phyloP scores from a whole-genome alignment of 495 filamentous ascomycete species.

The Patellaria atrata region DNA sequence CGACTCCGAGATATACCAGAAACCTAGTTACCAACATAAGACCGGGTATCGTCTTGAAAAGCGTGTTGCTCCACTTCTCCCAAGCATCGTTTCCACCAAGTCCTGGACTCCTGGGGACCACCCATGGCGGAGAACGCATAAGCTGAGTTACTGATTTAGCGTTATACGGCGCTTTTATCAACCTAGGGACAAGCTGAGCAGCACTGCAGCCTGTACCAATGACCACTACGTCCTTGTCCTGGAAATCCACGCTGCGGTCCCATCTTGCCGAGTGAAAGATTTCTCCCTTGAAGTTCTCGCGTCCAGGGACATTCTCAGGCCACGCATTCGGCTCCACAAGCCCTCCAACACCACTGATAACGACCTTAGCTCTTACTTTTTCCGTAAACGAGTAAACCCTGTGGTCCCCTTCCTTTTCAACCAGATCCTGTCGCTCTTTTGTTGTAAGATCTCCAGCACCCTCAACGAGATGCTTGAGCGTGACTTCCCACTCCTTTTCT shows the following conservation, averaged over 20 bases:
- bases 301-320: conserved; percentile 29
- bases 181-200: conserved; percentile 21
- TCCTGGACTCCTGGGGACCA: conserved; percentile 30
- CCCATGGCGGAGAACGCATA: conserved; percentile 51
- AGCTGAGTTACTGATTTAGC: conserved; percentile 47
- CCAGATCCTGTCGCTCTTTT: conserved; percentile 17
- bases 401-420: conserved; percentile 18
- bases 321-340: conserved; percentile 38
- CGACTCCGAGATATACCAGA: conserved; percentile 25
- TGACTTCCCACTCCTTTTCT: conserved; percentile 29
- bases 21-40: conserved; percentile 25
- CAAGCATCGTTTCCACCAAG: conserved; percentile 27
- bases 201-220: conserved; percentile 25
- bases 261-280: conserved; percentile 24
- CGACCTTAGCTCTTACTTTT: conserved; percentile 22
- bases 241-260: conserved; percentile 20
- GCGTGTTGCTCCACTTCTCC: conserved; percentile 29
- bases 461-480: conserved; percentile 17
- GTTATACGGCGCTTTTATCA: conserved; percentile 20
- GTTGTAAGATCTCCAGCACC: conserved; percentile 22
- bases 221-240: conserved; percentile 24
- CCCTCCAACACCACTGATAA: conserved; percentile 39
- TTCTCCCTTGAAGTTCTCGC: conserved; percentile 19
- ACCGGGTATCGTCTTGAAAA: conserved; percentile 34
- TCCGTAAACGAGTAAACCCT: conserved; percentile 19